A percentile compares a stretch with the other conserved stretches of the same genome.
These are phyloP conservation scores for Blastocystis sp. DNA, from an alignment of 352 stramenopile species.

Conservation along the genomic window DNA sequence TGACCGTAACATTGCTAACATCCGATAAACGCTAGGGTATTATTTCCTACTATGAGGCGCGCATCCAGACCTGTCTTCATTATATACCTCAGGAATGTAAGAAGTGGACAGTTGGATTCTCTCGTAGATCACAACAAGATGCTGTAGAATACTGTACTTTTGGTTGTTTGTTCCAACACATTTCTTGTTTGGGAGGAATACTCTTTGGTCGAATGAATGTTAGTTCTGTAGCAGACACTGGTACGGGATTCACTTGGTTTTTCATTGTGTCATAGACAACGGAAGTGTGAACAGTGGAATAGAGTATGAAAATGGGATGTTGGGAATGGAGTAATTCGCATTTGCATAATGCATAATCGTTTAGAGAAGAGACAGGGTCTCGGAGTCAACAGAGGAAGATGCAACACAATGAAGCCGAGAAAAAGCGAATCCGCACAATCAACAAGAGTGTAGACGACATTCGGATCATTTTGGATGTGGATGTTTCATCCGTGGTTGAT, in stretches of 20 bases:
- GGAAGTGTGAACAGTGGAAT: neutral
- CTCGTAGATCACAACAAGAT: neutral
- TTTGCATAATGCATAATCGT: too few species aligned
- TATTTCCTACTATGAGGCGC: neutral
- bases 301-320: too few species aligned
- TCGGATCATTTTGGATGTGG: neutral
- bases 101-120: neutral
- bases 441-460: conserved; percentile 5
- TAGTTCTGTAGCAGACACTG: neutral
- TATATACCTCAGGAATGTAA: conserved; percentile 9
- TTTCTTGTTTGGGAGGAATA: neutral
- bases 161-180: neutral
- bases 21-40: neutral
- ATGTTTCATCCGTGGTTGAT: neutral
- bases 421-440: neutral
- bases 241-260: neutral
- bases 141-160: neutral
- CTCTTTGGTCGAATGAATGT: neutral
- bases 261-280: neutral
- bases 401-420: conserved; percentile 24
- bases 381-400: neutral
- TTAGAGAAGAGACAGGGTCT: neutral
- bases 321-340: neutral
- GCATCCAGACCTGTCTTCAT: neutral
- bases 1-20: neutral